Percentiles rank a stretch among this genome's conserved stretches.
Conservation (phyloP, 345 rosid species). For the Gossypium anomalum region DNA sequence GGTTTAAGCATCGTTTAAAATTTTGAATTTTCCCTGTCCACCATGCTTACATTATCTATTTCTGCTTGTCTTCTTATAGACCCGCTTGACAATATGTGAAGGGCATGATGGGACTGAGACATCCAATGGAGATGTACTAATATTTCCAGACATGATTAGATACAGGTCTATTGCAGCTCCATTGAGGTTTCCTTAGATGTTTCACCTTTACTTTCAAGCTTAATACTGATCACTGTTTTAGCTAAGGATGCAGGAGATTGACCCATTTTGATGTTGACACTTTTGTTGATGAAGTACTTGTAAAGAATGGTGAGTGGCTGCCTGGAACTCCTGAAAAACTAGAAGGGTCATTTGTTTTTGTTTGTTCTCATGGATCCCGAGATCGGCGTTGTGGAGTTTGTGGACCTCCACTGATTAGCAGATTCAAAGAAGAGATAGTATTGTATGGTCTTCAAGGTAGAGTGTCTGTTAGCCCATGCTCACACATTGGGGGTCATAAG, state of each 20-base stretch:
- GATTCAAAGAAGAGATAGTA: conserved; percentile 87
- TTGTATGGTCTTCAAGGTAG: conserved; percentile 64
- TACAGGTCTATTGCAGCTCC: conserved; percentile 54
- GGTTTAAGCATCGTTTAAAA: not conserved
- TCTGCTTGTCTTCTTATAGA: conserved; percentile 37
- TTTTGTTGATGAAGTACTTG: conserved; percentile 96
- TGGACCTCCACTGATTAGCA: conserved; percentile 76
- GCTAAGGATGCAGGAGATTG: conserved; percentile 74
- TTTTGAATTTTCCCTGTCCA: not conserved
- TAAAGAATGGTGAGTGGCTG: conserved; percentile 86
- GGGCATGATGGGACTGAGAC: conserved; percentile 98
- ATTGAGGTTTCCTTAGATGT: conserved; percentile 8
- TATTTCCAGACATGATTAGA: conserved; percentile 97
- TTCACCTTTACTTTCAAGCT: conserved; percentile 9
- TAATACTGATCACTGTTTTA: conserved; percentile 17
- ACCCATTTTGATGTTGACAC: conserved; percentile 99
- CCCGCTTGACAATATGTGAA: conserved; percentile 86
- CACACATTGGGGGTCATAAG: conserved; percentile 93
- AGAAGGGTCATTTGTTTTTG: conserved; percentile 78
- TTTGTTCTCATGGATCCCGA: conserved; percentile 89
- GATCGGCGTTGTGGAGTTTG: conserved; percentile 91
- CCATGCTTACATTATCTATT: not conserved
- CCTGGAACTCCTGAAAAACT: conserved; percentile 87
- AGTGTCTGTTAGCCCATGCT: conserved; percentile 93
- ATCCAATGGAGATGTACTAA: conserved; percentile 93